Conservation (phyloP, 192 early-diverging fungal species). For the Backusella liffmaniae region DNA sequence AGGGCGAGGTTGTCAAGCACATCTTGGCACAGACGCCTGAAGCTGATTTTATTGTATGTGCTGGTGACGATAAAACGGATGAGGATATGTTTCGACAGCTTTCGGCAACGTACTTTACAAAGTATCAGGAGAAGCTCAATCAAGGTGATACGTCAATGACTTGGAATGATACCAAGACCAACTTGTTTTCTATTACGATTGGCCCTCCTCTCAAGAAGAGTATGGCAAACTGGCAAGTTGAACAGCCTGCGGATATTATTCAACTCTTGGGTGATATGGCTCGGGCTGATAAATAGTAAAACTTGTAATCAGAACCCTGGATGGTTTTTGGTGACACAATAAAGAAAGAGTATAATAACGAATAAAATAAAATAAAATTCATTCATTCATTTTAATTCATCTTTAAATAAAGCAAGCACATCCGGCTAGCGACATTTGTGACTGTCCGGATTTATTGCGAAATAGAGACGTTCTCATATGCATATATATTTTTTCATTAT, state of each 20-base stretch:
- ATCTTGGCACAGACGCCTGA: slow-evolving; percentile 51
- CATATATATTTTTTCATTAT: too few species aligned
- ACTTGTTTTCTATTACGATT: slow-evolving; percentile 76
- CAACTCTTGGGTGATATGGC: slow-evolving; percentile 9
- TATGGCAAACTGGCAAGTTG: slow-evolving; percentile 84
- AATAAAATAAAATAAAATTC: too few species aligned
- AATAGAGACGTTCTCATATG: too few species aligned
- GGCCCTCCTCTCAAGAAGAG: slow-evolving; percentile 90
- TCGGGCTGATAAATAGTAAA: not conserved
- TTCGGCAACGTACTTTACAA: not conserved
- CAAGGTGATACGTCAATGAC: not conserved
- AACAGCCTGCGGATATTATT: slow-evolving; percentile 65
- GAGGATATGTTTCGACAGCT: slow-evolving; percentile 87
- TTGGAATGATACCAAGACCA: slow-evolving; percentile 6
- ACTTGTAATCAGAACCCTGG: not conserved
- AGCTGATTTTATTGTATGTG: slow-evolving; percentile 79
- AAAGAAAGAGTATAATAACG: too few species aligned
- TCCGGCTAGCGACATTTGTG: too few species aligned
- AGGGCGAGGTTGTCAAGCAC: slow-evolving; percentile 86
- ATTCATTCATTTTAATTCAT: too few species aligned
- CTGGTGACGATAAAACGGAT: slow-evolving; percentile 89
- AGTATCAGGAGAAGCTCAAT: not conserved
- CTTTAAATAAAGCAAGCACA: too few species aligned
- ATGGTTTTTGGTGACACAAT: not conserved
- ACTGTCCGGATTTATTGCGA: too few species aligned